phyloP scores from a whole-genome alignment of 768 basidiomycete species.

The Chalciporus piperatus region DNA sequence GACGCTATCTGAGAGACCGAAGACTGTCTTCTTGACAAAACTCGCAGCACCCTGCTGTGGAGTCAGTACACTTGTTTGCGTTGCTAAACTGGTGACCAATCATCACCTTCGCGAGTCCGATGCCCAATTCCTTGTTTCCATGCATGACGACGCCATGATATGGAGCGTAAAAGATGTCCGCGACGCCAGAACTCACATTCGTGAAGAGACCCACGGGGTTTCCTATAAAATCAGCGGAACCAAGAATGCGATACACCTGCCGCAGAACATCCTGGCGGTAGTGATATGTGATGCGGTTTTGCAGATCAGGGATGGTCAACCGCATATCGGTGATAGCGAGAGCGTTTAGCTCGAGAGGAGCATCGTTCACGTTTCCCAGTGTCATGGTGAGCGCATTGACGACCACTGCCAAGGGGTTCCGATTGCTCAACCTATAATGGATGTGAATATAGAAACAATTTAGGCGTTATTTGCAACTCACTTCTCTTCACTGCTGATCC shows the following conservation, averaged over 20 bases:
- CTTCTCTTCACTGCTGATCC: conserved; percentile 92
- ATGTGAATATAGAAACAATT: conserved; percentile 2
- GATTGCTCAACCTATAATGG: conserved; percentile 57
- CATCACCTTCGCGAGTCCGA: conserved; percentile 86
- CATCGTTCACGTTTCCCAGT: conserved; percentile 94
- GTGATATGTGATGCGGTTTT: conserved; percentile 82
- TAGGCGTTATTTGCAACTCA: conserved; percentile 36
- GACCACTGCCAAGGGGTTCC: conserved; percentile 90
- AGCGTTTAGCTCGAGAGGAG: conserved; percentile 91
- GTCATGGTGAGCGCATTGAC: conserved; percentile 96
- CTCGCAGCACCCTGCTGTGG: conserved; percentile 85
- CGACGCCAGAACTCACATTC: conserved; percentile 96
- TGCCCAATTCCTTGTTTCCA: conserved; percentile 90
- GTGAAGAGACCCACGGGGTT: conserved; percentile 98
- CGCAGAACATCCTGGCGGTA: conserved; percentile 92
- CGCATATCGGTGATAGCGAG: conserved; percentile 94
- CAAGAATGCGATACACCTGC: conserved; percentile 93
- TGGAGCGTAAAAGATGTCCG: conserved; percentile 98
- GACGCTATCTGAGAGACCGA: conserved; percentile 92
- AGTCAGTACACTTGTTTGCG: conserved; percentile 11
- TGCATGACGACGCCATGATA: conserved; percentile 96
- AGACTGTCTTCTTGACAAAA: conserved; percentile 98
- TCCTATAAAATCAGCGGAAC: conserved; percentile 96
- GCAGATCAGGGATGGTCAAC: conserved; percentile 78
- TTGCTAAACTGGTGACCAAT: background rate